These are phyloP conservation scores for Warburgia ugandensis DNA, from an alignment of 164 flowering plant species.

Conservation along the genomic window DNA sequence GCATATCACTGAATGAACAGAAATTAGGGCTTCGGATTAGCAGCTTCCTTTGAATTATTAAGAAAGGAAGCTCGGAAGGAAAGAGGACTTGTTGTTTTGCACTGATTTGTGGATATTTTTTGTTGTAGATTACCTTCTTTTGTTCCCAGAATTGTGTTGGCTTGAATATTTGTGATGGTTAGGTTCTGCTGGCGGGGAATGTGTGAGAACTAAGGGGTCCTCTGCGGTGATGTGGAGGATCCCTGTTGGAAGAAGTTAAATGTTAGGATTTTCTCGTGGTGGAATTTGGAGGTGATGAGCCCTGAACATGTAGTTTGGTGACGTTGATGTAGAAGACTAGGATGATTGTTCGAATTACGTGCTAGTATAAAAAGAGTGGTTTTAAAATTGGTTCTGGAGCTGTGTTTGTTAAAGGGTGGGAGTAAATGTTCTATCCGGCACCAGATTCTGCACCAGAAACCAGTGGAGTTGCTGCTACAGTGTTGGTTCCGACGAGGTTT, in stretches of 20 bases:
- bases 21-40: background rate
- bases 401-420: constrained; percentile 6
- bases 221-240: constrained; percentile 51
- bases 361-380: too few species aligned
- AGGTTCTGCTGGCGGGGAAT: constrained; percentile 27
- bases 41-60: background rate
- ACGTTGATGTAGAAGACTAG: constrained; percentile 3
- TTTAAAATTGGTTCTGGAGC: background rate
- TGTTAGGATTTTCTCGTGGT: background rate
- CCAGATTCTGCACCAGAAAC: constrained; percentile 25
- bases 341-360: constrained; percentile 1
- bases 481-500: constrained; percentile 34
- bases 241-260: constrained; percentile 25
- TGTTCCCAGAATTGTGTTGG: background rate
- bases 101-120: background rate
- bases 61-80: background rate
- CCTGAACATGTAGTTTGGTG: background rate
- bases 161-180: constrained; percentile 2
- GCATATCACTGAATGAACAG: too few species aligned
- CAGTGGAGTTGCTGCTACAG: constrained; percentile 22
- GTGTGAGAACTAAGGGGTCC: constrained; percentile 42
- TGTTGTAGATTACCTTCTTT: too few species aligned
- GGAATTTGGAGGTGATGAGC: constrained; percentile 5
- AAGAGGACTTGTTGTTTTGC: background rate
- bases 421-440: constrained; percentile 35